These are phyloP conservation scores for Boletus sp. DNA, from an alignment of 1,284 basidiomycete genomes.

Conservation along the genomic window DNA sequence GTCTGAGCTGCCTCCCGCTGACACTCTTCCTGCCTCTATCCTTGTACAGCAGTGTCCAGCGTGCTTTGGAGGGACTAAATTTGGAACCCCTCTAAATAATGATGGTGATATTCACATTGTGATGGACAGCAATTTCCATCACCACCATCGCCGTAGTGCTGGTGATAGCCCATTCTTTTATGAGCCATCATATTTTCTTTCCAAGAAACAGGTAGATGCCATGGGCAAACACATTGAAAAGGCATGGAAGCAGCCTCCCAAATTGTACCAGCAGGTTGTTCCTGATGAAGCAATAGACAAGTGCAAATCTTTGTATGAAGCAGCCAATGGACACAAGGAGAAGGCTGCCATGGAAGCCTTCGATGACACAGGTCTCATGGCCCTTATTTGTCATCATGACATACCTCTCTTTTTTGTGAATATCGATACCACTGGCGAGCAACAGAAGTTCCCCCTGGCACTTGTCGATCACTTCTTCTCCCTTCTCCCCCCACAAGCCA, in stretches of 20 bases:
- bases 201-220: constrained; percentile 2
- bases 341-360: constrained; percentile 1
- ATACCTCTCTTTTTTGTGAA: constrained; percentile 9
- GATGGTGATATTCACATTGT: constrained; percentile 7
- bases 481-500: not conserved
- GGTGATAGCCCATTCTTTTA: constrained; percentile 2
- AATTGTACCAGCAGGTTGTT: not conserved
- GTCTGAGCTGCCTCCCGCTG: no score
- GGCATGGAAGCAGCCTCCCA: constrained; percentile 3
- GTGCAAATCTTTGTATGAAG: constrained; percentile 7
- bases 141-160: not conserved
- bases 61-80: no score
- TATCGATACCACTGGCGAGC: constrained; percentile 4
- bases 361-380: constrained; percentile 7
- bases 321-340: constrained; percentile 4
- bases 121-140: constrained; percentile 7
- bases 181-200: constrained; percentile 7
- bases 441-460: constrained; percentile 5
- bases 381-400: constrained; percentile 4
- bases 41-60: no score
- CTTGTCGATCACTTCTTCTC: not conserved
- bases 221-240: constrained; percentile 1
- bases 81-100: not conserved
- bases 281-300: constrained; percentile 5
- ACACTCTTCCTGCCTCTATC: no score